phyloP scores from a whole-genome alignment of 2,329 filamentous ascomycete genomes.

The Fusarium temperatum region DNA sequence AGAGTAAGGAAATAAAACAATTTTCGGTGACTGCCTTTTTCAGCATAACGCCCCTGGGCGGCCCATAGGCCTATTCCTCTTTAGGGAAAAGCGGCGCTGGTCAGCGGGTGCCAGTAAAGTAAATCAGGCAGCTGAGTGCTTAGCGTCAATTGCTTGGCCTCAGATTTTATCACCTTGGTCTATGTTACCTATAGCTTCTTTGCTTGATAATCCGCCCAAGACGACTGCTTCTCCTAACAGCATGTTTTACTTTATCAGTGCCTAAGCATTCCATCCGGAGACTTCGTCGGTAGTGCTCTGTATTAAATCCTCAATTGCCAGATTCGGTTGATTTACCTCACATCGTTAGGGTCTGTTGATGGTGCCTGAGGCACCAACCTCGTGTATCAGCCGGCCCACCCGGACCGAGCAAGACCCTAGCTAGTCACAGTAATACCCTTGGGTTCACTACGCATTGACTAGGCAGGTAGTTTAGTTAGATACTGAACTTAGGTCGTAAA shows the following conservation, averaged over 20 bases:
- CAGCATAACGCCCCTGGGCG: background rate
- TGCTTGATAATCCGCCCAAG: accelerated
- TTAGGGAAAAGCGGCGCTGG: background rate
- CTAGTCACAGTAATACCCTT: background rate
- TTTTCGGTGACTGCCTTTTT: background rate
- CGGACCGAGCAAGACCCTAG: no score
- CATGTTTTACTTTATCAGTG: accelerated
- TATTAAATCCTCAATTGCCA: background rate
- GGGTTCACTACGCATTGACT: background rate
- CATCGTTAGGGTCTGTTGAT: background rate
- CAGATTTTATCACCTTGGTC: background rate
- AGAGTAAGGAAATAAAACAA: background rate
- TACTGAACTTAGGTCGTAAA: background rate
- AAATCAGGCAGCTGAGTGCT: background rate
- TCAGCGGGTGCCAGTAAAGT: background rate
- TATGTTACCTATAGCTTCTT: background rate
- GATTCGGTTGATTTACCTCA: background rate
- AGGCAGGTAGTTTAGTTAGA: background rate
- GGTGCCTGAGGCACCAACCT: no score
- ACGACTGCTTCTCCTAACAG: accelerated
- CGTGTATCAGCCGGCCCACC: no score
- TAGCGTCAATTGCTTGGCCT: background rate
- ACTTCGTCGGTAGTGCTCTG: no score
- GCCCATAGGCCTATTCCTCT: background rate
- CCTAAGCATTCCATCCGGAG: background rate